phyloP scores from a whole-genome alignment of 139 green algal genomes.

The Closterium sp. region DNA sequence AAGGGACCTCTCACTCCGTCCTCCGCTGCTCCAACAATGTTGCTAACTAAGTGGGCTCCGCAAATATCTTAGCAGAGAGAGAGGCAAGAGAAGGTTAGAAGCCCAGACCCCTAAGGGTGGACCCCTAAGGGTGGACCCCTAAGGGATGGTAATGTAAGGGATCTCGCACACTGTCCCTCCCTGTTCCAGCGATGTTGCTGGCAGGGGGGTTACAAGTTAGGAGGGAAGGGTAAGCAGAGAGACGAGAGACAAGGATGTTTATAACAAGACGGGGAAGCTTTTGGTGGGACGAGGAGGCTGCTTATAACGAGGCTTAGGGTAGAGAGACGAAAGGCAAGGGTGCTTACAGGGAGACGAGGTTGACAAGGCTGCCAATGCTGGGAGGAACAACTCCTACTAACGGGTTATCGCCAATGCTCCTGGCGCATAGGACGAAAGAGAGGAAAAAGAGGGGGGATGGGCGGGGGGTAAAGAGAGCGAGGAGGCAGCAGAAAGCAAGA shows the following conservation, averaged over 20 bases:
- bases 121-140: not conserved
- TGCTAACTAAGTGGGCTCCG: too few relatives aligned
- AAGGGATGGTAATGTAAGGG: too few relatives aligned
- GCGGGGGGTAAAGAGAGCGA: too few relatives aligned
- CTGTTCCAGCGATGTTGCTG: not conserved
- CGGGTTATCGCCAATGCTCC: not conserved
- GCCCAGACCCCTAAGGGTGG: not conserved
- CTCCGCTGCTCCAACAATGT: too few relatives aligned
- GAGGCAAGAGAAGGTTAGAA: too few relatives aligned
- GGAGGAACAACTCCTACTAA: not conserved
- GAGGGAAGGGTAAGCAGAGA: not conserved
- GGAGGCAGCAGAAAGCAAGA: not conserved
- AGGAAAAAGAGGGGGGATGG: too few relatives aligned
- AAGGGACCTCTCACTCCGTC: too few relatives aligned
- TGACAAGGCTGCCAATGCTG: not conserved
- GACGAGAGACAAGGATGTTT: not conserved
- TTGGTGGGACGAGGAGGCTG: too few relatives aligned
- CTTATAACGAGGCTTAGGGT: too few relatives aligned
- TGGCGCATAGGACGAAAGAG: not conserved
- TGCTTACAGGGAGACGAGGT: not conserved
- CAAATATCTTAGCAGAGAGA: too few relatives aligned
- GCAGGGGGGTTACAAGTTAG: not conserved
- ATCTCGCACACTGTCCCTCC: not conserved
- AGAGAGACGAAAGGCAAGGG: not conserved
- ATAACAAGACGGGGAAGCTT: too few relatives aligned